Evolutionary conservation across 2,329 filamentous ascomycete genomes (phyloP).

Genomic region (Fusarium sp.): DNA sequence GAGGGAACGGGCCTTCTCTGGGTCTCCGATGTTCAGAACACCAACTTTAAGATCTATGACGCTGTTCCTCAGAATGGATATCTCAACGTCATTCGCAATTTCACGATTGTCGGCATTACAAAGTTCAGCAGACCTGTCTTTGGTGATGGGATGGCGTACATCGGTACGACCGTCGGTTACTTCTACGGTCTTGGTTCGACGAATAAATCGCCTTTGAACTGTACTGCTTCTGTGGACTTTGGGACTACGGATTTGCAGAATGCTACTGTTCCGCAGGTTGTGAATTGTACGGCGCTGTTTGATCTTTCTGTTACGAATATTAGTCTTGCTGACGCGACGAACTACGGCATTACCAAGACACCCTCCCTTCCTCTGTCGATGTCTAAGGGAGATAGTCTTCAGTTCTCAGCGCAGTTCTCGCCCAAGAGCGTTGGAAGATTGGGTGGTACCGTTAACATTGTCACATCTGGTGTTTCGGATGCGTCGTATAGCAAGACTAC

Average conservation of each 20-base stretch:
- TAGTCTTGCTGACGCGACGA: slow-evolving; percentile 47
- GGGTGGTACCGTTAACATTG: slow-evolving; percentile 60
- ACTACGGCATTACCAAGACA: slow-evolving; percentile 53
- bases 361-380: slow-evolving; percentile 49
- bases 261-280: slow-evolving; percentile 38
- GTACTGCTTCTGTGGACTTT: slow-evolving; percentile 61
- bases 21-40: slow-evolving; percentile 66
- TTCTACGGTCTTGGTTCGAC: slow-evolving; percentile 68
- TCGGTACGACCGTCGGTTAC: slow-evolving; percentile 63
- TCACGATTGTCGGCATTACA: slow-evolving; percentile 62
- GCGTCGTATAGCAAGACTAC: slow-evolving; percentile 59
- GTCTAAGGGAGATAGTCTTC: slow-evolving; percentile 54
- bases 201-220: slow-evolving; percentile 65
- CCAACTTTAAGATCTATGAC: slow-evolving; percentile 63
- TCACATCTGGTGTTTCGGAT: slow-evolving; percentile 58
- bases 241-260: slow-evolving; percentile 57
- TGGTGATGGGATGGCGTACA: slow-evolving; percentile 65
- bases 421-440: slow-evolving; percentile 57
- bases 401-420: slow-evolving; percentile 57
- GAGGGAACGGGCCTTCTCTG: slow-evolving; percentile 67
- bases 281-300: slow-evolving; percentile 63
- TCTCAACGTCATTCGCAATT: slow-evolving; percentile 61
- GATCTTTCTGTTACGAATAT: slow-evolving; percentile 56
- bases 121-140: slow-evolving; percentile 70
- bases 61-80: slow-evolving; percentile 60